Base-by-base conservation (phyloP, 2,329 filamentous ascomycete species). In the Curvularia verruculosa region DNA sequence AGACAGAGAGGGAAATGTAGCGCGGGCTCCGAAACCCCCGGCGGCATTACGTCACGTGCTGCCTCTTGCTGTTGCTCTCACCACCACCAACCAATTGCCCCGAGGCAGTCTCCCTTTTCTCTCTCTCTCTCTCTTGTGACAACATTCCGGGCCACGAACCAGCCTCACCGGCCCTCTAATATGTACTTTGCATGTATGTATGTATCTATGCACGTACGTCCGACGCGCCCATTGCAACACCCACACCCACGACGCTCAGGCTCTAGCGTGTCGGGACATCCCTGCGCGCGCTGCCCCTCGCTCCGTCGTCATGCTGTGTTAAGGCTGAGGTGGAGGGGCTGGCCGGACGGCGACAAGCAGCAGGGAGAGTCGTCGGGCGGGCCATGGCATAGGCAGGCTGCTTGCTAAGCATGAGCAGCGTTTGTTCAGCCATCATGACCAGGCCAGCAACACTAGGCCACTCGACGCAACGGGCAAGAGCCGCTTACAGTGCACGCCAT, bases 271-370 rank as follows among this genome's bases (percentile, higher is more conserved):
- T 41, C 56, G 34, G 56, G 46, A 39, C 41, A 57, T 48, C 54
- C 54, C 55, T 59, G 54, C 47, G 45, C 47, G 45, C 49, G 52
- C 49, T 59, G 58, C 63, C 60, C 60, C 60, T 59, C 63, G 51
- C 59, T 61, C 51, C 56, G 55, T 63, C 56, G 55, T 63, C 56
- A 59, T 58, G 46, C 49, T 45, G 52, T 53, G 48, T 56, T 55
- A 63, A 61, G 62, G 63, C 60, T 63, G 63, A 61, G 46, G 49
- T 56, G 57, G 60, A 61, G 56, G 62, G 55, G 58, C 60, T 47
- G 45, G 43, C 18, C 21, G 21, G 23, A 44, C 26, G 34, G 39
- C 26, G 26, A 29, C 8, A 9, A 29, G 26, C 26, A 19, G 34
- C 43, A 29, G n/a, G 44, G 43, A 29, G 41, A 60, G 5, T 23